Percentiles rank a stretch among this genome's conserved stretches.
Conservation (phyloP, 2,329 filamentous ascomycete genomes). For the Aspergillus flavus region DNA sequence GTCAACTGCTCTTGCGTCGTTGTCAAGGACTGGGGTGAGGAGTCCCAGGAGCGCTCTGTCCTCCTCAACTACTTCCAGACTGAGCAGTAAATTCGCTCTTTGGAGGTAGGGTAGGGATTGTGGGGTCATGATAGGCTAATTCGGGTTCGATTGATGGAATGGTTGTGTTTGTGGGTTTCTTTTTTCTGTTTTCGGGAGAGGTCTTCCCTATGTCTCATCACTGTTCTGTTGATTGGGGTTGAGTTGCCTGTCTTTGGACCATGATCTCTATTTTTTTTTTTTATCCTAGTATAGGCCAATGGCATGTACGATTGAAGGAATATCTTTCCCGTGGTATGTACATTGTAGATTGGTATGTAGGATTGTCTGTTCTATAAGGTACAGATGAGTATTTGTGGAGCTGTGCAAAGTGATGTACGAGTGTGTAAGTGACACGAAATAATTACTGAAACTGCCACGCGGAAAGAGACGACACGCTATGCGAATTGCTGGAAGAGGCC, state of each 20-base stretch:
- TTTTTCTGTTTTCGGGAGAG: neutral
- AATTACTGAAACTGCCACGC: constrained; percentile 1
- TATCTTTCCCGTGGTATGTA: neutral
- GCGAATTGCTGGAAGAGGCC: constrained; percentile 9
- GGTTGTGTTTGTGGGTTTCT: neutral
- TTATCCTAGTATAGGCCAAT: constrained; percentile 2
- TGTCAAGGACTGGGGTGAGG: constrained; percentile 99
- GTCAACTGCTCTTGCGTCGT: constrained; percentile 99
- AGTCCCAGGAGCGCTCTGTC: constrained; percentile 97
- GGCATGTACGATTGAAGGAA: neutral
- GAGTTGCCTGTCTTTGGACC: neutral
- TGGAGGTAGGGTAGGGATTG: neutral
- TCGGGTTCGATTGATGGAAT: neutral
- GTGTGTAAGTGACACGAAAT: constrained; percentile 13
- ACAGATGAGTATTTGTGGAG: neutral
- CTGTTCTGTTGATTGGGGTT: neutral
- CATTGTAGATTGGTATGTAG: neutral
- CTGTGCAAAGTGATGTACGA: constrained; percentile 7
- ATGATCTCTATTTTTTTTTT: neutral
- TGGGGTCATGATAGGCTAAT: constrained; percentile 2
- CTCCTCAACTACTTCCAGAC: constrained; percentile 99
- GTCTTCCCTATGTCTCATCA: neutral
- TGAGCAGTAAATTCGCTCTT: constrained; percentile 49
- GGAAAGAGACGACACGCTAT: constrained; percentile 18
- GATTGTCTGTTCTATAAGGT: neutral